Conservation (phyloP, 192 early-diverging fungal species). For the Backusella parvicylindrica region DNA sequence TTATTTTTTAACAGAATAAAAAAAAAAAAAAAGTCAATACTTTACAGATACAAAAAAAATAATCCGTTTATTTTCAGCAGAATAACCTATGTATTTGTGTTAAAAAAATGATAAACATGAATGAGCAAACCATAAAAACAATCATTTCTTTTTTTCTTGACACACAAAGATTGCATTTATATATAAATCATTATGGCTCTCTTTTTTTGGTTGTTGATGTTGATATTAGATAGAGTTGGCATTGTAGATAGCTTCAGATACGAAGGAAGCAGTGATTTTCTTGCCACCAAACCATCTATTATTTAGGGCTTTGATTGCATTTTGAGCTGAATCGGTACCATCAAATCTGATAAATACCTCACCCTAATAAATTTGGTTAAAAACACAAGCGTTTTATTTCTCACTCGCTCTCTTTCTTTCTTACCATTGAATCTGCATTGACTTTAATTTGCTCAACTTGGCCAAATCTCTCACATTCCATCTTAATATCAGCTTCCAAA, state of each 20-base stretch:
- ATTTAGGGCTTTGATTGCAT: slow-evolving; percentile 70
- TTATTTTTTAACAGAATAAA: background rate
- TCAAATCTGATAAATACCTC: slow-evolving; percentile 86
- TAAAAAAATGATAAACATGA: background rate
- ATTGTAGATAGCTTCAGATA: slow-evolving; percentile 34
- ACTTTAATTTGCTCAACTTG: slow-evolving; percentile 71
- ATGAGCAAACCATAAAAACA: background rate
- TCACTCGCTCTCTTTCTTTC: background rate
- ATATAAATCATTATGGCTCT: background rate
- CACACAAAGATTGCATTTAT: background rate
- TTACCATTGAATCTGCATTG: slow-evolving; percentile 58
- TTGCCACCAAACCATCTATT: slow-evolving; percentile 91
- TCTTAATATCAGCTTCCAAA: slow-evolving; percentile 79
- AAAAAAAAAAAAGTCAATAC: background rate
- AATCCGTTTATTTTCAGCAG: background rate
- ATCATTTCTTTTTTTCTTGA: background rate
- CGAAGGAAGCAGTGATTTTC: slow-evolving; percentile 41
- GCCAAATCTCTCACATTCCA: slow-evolving; percentile 81
- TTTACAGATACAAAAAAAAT: background rate
- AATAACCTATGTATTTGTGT: background rate
- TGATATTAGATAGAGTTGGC: slow-evolving; percentile 29
- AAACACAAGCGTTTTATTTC: background rate
- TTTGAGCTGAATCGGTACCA: slow-evolving; percentile 55
- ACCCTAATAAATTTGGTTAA: slow-evolving; percentile 48
- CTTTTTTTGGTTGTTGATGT: background rate